A percentile compares a stretch with the other conserved stretches of the same genome.
Evolutionary conservation across 352 stramenopile species (phyloP).

Genomic region (Aphanomyces euteiches): DNA sequence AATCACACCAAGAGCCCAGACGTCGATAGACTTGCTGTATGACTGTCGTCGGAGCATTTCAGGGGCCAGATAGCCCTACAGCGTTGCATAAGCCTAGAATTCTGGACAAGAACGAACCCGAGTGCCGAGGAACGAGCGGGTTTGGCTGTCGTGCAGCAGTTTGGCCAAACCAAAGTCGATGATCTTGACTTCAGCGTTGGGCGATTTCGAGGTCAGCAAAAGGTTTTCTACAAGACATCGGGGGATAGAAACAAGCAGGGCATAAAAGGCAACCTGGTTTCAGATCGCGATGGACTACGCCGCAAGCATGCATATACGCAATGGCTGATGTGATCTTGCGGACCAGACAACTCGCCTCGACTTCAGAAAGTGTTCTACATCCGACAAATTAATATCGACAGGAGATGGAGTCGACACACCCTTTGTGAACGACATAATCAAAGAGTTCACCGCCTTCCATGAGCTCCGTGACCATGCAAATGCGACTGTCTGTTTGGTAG

Average conservation of each 20-base stretch:
- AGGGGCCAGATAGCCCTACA: constrained; percentile 94
- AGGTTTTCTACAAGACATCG: constrained; percentile 55
- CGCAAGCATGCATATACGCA: constrained; percentile 84
- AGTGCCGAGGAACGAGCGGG: constrained; percentile 78
- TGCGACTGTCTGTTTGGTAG: constrained; percentile 77
- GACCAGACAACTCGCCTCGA: constrained; percentile 82
- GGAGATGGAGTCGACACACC: constrained; percentile 35
- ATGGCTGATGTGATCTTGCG: constrained; percentile 87
- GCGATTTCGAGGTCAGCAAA: constrained; percentile 80
- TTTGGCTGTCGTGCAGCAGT: constrained; percentile 81
- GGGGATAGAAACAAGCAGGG: background rate
- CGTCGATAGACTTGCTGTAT: constrained; percentile 97
- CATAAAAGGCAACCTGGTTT: constrained; percentile 59
- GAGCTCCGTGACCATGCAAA: constrained; percentile 89
- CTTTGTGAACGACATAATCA: constrained; percentile 88
- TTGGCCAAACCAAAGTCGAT: constrained; percentile 99
- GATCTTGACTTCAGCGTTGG: constrained; percentile 92
- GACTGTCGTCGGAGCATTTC: constrained; percentile 97
- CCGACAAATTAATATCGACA: constrained; percentile 7
- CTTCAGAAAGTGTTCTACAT: constrained; percentile 72
- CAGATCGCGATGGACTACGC: constrained; percentile 86
- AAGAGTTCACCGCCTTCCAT: constrained; percentile 87
- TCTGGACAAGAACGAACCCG: constrained; percentile 33
- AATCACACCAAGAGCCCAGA: constrained; percentile 98
- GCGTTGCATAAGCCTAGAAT: background rate